A percentile compares a stretch with the other conserved stretches of the same genome.
Conservation (phyloP, 257 asterid genomes). For the Solanum rostratum region DNA sequence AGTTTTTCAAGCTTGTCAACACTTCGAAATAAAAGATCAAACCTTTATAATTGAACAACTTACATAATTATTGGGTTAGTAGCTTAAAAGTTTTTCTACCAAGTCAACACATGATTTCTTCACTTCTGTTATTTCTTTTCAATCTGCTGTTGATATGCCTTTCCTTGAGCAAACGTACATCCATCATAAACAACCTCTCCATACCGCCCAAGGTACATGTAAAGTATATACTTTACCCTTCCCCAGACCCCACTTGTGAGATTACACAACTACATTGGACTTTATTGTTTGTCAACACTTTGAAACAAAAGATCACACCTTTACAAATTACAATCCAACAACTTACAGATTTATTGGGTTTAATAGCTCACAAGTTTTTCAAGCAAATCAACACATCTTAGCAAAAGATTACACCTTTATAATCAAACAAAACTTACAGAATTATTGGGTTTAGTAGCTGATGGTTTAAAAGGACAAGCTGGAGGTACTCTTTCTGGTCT, state of each 20-base stretch:
- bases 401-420: not conserved
- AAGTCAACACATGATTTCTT: not conserved
- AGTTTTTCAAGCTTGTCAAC: not conserved
- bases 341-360: not conserved
- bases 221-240: not conserved
- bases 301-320: not conserved
- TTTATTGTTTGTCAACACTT: not conserved
- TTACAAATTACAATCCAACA: not conserved
- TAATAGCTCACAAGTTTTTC: not conserved
- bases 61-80: not conserved
- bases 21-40: not conserved
- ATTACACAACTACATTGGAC: not conserved
- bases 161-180: no score
- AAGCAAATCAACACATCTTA: not conserved
- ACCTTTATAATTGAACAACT: not conserved
- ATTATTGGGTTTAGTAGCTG: constrained; percentile 31
- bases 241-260: not conserved
- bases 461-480: constrained; percentile 76
- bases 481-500: constrained; percentile 81
- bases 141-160: no score
- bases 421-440: constrained; percentile 42
- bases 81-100: not conserved
- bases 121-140: no score
- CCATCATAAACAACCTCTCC: not conserved
- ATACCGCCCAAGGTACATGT: not conserved